Evolutionary conservation across 1,139 yeast species (phyloP).

Genomic region (Tardiomyces depauwii): DNA sequence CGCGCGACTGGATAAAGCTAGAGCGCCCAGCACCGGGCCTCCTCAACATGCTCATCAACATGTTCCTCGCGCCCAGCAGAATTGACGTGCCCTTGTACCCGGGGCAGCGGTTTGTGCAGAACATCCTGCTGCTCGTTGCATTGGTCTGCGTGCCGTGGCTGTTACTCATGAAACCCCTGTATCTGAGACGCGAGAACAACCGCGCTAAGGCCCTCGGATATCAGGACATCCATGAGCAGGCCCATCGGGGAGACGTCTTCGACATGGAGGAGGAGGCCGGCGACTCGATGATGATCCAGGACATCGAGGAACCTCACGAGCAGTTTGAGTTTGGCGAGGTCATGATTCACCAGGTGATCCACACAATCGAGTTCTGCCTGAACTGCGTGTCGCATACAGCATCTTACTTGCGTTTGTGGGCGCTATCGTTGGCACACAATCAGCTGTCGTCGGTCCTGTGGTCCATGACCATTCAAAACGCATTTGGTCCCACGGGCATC

Average conservation of each 20-base stretch:
- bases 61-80: constrained; percentile 75
- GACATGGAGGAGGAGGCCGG: constrained; percentile 25
- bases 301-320: constrained; percentile 28
- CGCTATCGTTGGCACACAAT: constrained; percentile 92
- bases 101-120: constrained; percentile 76
- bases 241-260: constrained; percentile 13
- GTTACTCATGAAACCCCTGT: constrained; percentile 76
- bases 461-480: constrained; percentile 86
- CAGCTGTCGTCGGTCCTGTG: constrained; percentile 91
- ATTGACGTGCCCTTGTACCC: constrained; percentile 75
- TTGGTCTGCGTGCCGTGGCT: constrained; percentile 93
- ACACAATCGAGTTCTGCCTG: constrained; percentile 94
- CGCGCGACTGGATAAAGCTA: constrained; percentile 76
- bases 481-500: constrained; percentile 66
- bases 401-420: constrained; percentile 93
- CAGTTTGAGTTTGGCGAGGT: constrained; percentile 78
- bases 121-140: constrained; percentile 62
- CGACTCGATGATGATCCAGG: constrained; percentile 14
- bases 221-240: constrained; percentile 12
- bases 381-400: constrained; percentile 98
- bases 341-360: constrained; percentile 95
- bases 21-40: constrained; percentile 82
- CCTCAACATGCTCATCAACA: constrained; percentile 86
- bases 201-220: constrained; percentile 15
- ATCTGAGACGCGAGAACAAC: constrained; percentile 35